phyloP scores from a whole-genome alignment of 169 alveolate genomes.

The Pseudocohnilembus persalinus region DNA sequence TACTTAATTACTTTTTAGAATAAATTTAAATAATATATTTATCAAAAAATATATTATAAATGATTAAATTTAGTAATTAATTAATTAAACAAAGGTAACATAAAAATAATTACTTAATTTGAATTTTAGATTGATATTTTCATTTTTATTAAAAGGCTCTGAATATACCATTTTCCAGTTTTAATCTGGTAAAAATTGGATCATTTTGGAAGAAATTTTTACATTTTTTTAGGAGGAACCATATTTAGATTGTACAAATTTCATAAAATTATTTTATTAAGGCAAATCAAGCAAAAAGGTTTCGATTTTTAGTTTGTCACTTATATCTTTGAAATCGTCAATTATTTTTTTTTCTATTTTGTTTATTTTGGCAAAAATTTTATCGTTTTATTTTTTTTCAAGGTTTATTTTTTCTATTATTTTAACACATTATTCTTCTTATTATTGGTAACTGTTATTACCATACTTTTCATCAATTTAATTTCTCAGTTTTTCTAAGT shows the following conservation, averaged over 20 bases:
- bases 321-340: too few species aligned
- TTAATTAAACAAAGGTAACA: too few species aligned
- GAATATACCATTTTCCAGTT: not conserved
- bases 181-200: not conserved
- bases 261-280: not conserved
- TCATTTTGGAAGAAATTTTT: not conserved
- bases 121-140: too few species aligned
- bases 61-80: too few species aligned
- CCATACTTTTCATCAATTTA: not conserved
- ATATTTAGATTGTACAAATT: not conserved
- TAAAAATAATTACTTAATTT: not conserved
- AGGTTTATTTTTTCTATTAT: not conserved
- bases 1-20: too few species aligned
- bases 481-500: not conserved
- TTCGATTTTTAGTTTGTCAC: not conserved
- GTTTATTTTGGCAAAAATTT: not conserved
- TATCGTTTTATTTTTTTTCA: too few species aligned
- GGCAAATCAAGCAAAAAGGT: not conserved
- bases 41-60: too few species aligned
- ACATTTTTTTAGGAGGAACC: not conserved
- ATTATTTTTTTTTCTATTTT: too few species aligned
- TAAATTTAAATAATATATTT: too few species aligned
- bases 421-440: not conserved
- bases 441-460: too few species aligned
- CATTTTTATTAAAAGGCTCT: not conserved